phyloP scores from a whole-genome alignment of 2,329 filamentous ascomycete species.

The Colletotrichum sp. region DNA sequence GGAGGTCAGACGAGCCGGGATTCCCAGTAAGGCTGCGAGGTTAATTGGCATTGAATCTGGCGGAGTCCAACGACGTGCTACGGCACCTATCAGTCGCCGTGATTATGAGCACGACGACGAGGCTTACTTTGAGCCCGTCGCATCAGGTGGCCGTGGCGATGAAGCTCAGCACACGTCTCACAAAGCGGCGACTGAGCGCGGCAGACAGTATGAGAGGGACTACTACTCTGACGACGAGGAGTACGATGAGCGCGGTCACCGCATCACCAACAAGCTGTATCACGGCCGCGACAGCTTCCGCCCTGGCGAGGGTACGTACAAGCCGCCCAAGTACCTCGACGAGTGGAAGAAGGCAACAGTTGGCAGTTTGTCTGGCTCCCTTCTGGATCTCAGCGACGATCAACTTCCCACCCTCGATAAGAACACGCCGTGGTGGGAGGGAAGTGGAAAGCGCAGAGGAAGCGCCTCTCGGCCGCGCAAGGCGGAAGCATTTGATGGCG shows the following conservation, averaged over 20 bases:
- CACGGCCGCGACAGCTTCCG: slow-evolving; percentile 45
- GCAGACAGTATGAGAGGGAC: slow-evolving; percentile 21
- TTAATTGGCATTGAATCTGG: slow-evolving; percentile 17
- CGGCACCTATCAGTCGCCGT: slow-evolving; percentile 7
- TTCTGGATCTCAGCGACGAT: slow-evolving; percentile 63
- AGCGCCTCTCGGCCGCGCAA: slow-evolving; percentile 56
- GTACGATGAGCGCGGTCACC: slow-evolving; percentile 32
- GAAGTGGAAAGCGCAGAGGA: slow-evolving; percentile 50
- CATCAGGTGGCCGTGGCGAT: neutral
- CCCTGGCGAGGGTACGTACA: slow-evolving; percentile 62
- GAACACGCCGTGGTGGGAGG: slow-evolving; percentile 80
- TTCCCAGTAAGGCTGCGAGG: slow-evolving; percentile 23
- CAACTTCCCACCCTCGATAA: slow-evolving; percentile 44
- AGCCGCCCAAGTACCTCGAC: slow-evolving; percentile 65
- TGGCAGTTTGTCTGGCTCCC: slow-evolving; percentile 61
- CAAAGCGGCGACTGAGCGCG: neutral
- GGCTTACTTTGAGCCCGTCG: neutral
- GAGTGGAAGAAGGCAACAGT: slow-evolving; percentile 76
- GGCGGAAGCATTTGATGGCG: slow-evolving; percentile 70
- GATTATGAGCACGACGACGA: slow-evolving; percentile 12
- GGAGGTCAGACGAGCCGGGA: neutral
- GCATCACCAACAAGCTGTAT: slow-evolving; percentile 46
- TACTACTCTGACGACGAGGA: slow-evolving; percentile 31
- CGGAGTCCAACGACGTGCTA: slow-evolving; percentile 19
- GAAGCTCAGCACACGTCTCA: neutral